Conservation (phyloP, 441 rosid species). For the Corymbia citriodora region DNA sequence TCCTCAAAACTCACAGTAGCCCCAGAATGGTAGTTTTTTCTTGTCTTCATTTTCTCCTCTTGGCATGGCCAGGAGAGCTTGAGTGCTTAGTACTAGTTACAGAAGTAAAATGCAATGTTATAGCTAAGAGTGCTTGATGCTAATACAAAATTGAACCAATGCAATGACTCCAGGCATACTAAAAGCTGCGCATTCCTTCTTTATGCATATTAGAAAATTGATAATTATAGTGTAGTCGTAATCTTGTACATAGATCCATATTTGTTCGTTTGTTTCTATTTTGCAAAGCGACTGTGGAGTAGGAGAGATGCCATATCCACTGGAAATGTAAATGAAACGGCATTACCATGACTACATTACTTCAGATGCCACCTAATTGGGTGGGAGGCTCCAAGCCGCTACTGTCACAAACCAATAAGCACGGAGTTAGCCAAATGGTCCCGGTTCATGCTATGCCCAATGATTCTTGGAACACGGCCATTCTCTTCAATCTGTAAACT, state of each 20-base stretch:
- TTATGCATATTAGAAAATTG: background rate
- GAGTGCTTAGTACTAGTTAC: background rate
- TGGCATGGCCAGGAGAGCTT: background rate
- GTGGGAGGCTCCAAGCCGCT: slow-evolving; percentile 82
- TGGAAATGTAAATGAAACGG: slow-evolving; percentile 36
- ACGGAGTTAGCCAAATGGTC: slow-evolving; percentile 54
- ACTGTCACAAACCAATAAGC: slow-evolving; percentile 60
- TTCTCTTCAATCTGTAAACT: background rate
- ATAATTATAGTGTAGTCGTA: background rate
- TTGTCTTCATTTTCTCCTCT: background rate
- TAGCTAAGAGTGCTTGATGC: background rate
- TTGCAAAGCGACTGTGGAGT: slow-evolving; percentile 78
- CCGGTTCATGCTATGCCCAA: slow-evolving; percentile 80
- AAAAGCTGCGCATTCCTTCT: background rate
- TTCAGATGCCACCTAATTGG: slow-evolving; percentile 77
- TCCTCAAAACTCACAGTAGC: background rate
- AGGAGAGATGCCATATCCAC: slow-evolving; percentile 42
- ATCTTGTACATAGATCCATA: background rate
- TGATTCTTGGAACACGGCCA: slow-evolving; percentile 12
- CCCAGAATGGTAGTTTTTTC: background rate
- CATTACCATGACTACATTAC: slow-evolving; percentile 62
- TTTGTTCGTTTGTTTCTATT: background rate
- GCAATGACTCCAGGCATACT: background rate
- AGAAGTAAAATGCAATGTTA: background rate
- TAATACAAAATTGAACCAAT: background rate